Base-by-base conservation (phyloP, 2,329 filamentous ascomycete genomes). In the Fonsecaea erecta region DNA sequence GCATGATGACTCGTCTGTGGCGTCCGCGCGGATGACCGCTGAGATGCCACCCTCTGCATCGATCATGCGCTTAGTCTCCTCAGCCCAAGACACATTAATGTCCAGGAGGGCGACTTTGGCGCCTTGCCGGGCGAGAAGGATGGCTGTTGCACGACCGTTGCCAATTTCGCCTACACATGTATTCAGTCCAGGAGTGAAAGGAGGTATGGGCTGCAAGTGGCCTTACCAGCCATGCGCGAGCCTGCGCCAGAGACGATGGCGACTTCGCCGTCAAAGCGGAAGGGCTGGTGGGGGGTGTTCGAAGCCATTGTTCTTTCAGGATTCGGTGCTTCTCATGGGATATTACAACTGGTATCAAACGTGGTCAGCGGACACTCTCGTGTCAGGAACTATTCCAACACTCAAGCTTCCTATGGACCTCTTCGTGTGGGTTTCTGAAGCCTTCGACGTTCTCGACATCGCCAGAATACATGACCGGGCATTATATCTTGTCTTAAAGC, bases 81-180 rank as follows among this genome's bases (percentile, higher is more conserved):
- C 14, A 21, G 63, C 63, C 54, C 46, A 65, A 1, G 55, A 52
- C 14, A 4, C 24, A 34, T 65, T 54, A 18, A 46, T 54, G 34
- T 65, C 63, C 3, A 65, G 30, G 4, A 53, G 48, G 18, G 48
- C 52, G 26, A 65, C 63, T 32, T 65, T 65, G 18, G 63, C 63
- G 43, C 63, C 63, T 28, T 53, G 46, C 37, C 48, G 21, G 4
- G 63, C 63, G 14, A 65, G 58, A 5, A 65, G 28, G 7, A 65
- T 65, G 28, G 63, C 63, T 4, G 63, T 46, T 21, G 63, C 63
- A 18, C 63, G 57, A 12, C 63, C 63, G 37, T 52, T 65, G 30
- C 63, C 63, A 35, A 65, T 65, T 60, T 60, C 57, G 12, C 57
- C 16, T 21, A 32, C 3, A n/a, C 4, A 14, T 24, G 14, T 51